Conservation (phyloP, 2,329 filamentous ascomycete genomes). For the Scytalidium lignicola region DNA sequence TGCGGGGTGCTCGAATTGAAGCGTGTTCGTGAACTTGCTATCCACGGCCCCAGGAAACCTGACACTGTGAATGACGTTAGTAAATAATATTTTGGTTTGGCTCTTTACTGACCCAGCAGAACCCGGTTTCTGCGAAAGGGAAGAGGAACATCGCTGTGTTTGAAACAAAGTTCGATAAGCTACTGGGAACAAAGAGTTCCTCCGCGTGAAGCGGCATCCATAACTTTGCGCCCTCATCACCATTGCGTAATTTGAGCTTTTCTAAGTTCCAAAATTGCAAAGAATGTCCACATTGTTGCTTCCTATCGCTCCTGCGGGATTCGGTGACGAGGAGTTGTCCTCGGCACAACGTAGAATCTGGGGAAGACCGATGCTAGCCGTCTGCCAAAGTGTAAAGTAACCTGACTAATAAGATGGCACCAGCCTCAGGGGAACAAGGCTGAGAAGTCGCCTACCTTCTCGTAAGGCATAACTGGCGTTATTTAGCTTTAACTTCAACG, state of each 20-base stretch:
- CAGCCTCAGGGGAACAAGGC: background rate
- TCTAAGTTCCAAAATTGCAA: background rate
- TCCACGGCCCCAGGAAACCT: slow-evolving; percentile 89
- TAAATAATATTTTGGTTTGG: background rate
- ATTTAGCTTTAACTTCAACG: background rate
- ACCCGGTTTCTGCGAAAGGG: slow-evolving; percentile 22
- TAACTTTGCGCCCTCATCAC: background rate
- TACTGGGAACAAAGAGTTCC: background rate
- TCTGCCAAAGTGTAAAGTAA: too few species aligned
- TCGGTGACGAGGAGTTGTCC: background rate
- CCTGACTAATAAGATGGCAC: too few species aligned
- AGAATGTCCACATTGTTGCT: background rate
- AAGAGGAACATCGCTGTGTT: slow-evolving; percentile 20
- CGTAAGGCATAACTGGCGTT: background rate
- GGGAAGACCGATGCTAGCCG: slow-evolving; percentile 1
- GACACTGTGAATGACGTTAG: slow-evolving; percentile 37
- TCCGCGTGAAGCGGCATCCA: background rate
- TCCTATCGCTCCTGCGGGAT: background rate
- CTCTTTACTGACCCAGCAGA: slow-evolving; percentile 16
- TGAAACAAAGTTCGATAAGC: background rate
- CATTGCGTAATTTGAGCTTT: background rate
- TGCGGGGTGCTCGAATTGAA: slow-evolving; percentile 72
- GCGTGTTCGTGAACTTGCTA: slow-evolving; percentile 79
- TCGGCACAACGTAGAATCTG: background rate
- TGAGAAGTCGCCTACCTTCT: background rate